Base-by-base conservation (phyloP, 495 filamentous ascomycete genomes). In the Aspergillus sclerotiicarbonarius region DNA sequence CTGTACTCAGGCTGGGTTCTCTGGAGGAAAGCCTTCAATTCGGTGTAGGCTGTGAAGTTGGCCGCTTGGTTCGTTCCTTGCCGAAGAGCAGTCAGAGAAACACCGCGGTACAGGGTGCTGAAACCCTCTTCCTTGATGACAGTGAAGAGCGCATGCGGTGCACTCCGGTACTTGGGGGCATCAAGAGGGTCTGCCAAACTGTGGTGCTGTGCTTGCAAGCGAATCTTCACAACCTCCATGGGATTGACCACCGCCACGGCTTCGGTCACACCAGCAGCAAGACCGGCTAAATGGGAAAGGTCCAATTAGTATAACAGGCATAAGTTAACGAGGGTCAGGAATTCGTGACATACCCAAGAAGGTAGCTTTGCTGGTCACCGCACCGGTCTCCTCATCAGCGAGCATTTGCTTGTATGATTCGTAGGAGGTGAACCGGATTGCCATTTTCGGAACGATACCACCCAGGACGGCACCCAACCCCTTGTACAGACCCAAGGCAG, bases 361-460 rank as follows among this genome's bases (percentile, higher is more conserved):
- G 29, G 90, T 96, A 18, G 79, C 82, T 62, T 87, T 81, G 51
- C 90, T 89, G 55, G 81, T 84, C 41, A 98, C 81, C 30, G 68
- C 58, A 15, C 88, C 86, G 8, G 88, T 90, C 59, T 87, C 71
- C 64, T 85, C 78, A 73, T 89, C 77, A 31, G 89, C 87, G 3
- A 97, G 78, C 62, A 88, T 52, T 67, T 87, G 83, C 82, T 97
- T 99, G 73, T 97, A 99, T 62, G 83, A 84, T 76, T 98, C 95
- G 73, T 96, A 99, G 59, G 90, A 94, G 31, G 95, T 96, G 77
- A 99, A 99, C 16, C 94, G 90, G 66, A 98, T 98, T 53, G 94
- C 95, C 94, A 99, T 99, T 78, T 99, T 99, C 13, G 94, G 94
- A 33, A 99, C 87, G 73, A 99, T 99, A 57, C 94, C 94, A 18